Conservation (phyloP, 768 basidiomycete species). For the Kwoniella dejecticola region DNA sequence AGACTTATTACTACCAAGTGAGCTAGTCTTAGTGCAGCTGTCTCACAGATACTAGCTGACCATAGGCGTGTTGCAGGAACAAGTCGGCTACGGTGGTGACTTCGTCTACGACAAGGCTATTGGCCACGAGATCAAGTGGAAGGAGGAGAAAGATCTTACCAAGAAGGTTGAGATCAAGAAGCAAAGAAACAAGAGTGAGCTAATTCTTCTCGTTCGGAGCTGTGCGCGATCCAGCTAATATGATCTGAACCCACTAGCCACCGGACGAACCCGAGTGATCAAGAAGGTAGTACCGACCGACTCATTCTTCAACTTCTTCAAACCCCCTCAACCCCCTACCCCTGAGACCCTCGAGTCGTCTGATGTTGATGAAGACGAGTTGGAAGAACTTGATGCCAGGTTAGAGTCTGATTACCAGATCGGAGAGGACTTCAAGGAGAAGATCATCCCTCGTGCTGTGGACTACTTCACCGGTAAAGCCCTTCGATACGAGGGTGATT, state of each 20-base stretch:
- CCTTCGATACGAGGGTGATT: constrained; percentile 68
- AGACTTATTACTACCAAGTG: constrained; percentile 83
- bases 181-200: constrained; percentile 95
- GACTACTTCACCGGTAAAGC: constrained; percentile 99
- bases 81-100: constrained; percentile 93
- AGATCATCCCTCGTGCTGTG: constrained; percentile 92
- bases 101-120: constrained; percentile 93
- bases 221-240: neutral
- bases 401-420: constrained; percentile 97
- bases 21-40: constrained; percentile 53
- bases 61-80: constrained; percentile 59
- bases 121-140: constrained; percentile 92
- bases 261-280: constrained; percentile 60
- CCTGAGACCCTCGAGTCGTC: constrained; percentile 69
- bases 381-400: constrained; percentile 88
- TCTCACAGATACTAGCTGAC: neutral
- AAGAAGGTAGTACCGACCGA: constrained; percentile 83
- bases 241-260: constrained; percentile 49
- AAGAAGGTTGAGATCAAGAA: constrained; percentile 98
- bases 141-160: constrained; percentile 96
- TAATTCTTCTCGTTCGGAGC: too few relatives aligned
- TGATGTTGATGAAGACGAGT: constrained; percentile 74
- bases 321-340: constrained; percentile 71
- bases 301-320: constrained; percentile 99
- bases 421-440: constrained; percentile 96